Conservation (phyloP, 106 monocot species). For the Posidonia australis region DNA sequence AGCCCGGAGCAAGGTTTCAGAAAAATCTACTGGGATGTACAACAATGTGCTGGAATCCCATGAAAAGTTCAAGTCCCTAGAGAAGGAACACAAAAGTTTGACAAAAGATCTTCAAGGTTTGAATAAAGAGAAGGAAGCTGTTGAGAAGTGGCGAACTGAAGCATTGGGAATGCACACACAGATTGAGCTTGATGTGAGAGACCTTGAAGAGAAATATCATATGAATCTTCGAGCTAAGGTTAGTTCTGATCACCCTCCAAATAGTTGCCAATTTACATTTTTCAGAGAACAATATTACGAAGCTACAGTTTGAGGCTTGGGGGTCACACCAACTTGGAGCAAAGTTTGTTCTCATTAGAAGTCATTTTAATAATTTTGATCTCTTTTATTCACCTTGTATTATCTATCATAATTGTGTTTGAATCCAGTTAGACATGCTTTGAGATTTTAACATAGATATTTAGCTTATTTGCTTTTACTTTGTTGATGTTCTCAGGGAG, state of each 20-base stretch:
- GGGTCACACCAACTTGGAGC: too few species aligned
- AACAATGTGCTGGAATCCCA: slow-evolving; percentile 54
- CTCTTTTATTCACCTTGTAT: too few species aligned
- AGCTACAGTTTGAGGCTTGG: background rate
- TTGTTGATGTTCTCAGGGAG: slow-evolving; percentile 39
- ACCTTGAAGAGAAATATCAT: slow-evolving; percentile 67
- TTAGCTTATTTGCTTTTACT: background rate
- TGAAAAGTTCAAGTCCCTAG: slow-evolving; percentile 50
- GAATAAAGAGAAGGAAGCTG: slow-evolving; percentile 56
- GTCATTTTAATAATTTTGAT: too few species aligned
- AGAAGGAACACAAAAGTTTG: slow-evolving; percentile 63
- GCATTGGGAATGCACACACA: slow-evolving; percentile 60
- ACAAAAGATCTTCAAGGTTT: slow-evolving; percentile 65
- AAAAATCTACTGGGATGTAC: slow-evolving; percentile 61
- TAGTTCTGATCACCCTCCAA: slow-evolving; percentile 1
- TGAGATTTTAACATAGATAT: background rate
- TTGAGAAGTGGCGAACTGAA: slow-evolving; percentile 54
- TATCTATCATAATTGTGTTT: background rate
- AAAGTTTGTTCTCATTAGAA: too few species aligned
- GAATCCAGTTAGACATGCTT: background rate
- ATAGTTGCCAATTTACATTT: background rate
- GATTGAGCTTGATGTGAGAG: slow-evolving; percentile 90
- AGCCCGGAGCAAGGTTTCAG: slow-evolving; percentile 48
- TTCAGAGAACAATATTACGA: background rate
- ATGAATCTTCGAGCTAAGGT: slow-evolving; percentile 70